Percentiles rank a stretch among this genome's conserved stretches.
These are phyloP conservation scores for Alternaria triticina DNA, from an alignment of 2,329 filamentous ascomycete species.

Conservation along the genomic window DNA sequence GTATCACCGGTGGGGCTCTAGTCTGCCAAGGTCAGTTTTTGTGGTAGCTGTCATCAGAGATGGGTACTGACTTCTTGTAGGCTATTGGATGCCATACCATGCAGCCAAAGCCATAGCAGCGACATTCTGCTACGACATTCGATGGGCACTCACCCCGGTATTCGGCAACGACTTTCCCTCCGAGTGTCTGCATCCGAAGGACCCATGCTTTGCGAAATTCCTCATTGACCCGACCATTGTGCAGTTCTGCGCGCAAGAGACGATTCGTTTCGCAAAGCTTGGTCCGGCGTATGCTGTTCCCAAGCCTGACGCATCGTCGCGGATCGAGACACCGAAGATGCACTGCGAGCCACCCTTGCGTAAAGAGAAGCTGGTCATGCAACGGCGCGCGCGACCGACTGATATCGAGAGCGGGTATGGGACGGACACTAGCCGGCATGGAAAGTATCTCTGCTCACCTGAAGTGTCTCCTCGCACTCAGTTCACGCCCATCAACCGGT, in stretches of 20 bases:
- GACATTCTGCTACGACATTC: slow-evolving; percentile 87
- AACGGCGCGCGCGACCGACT: slow-evolving; percentile 18
- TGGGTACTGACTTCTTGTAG: slow-evolving; percentile 54
- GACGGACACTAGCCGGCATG: slow-evolving; percentile 50
- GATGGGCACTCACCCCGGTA: slow-evolving; percentile 84
- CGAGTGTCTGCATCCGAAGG: slow-evolving; percentile 70
- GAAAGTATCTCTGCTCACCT: slow-evolving; percentile 48
- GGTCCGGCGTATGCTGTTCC: slow-evolving; percentile 22
- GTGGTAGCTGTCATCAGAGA: background rate
- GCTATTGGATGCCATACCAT: slow-evolving; percentile 94
- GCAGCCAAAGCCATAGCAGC: slow-evolving; percentile 87
- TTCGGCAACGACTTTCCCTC: slow-evolving; percentile 84
- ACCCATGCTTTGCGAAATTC: slow-evolving; percentile 64
- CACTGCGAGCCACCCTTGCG: slow-evolving; percentile 23
- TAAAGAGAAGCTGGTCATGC: slow-evolving; percentile 9
- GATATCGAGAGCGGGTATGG: slow-evolving; percentile 51
- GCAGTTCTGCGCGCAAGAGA: slow-evolving; percentile 45
- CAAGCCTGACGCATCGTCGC: slow-evolving; percentile 1
- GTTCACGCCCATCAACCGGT: slow-evolving; percentile 52
- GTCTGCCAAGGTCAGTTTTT: slow-evolving; percentile 70
- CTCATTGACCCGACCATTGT: slow-evolving; percentile 50
- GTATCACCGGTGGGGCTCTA: slow-evolving; percentile 91
- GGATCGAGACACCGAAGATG: slow-evolving; percentile 14
- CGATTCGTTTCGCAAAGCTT: slow-evolving; percentile 44
- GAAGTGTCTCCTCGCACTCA: slow-evolving; percentile 48